Conservation (phyloP, 108 stramenopile genomes). For the Poteriospumella lacustris region DNA sequence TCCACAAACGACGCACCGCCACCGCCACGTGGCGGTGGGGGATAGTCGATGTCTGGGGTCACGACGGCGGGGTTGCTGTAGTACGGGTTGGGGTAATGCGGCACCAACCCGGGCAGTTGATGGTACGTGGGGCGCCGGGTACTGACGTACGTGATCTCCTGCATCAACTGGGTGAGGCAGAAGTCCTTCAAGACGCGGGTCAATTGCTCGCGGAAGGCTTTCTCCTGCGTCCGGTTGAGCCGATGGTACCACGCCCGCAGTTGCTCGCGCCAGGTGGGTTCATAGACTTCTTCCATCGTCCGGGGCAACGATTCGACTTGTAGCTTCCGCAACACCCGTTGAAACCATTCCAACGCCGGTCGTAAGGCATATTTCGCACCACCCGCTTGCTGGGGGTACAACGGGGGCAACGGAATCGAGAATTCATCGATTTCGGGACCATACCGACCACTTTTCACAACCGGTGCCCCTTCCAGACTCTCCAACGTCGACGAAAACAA, state of each 20-base stretch:
- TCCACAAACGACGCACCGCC: not conserved
- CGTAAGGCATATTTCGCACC: not conserved
- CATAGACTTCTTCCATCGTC: not conserved
- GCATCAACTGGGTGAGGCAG: not conserved
- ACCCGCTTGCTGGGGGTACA: slow-evolving; percentile 16
- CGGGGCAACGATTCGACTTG: not conserved
- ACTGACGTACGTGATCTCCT: not conserved
- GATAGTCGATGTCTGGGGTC: not conserved
- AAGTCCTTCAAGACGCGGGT: not conserved
- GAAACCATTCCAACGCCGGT: not conserved
- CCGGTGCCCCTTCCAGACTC: too few species aligned
- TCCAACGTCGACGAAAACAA: too few species aligned
- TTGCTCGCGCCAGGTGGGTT: not conserved
- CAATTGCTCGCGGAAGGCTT: not conserved
- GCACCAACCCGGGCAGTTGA: not conserved
- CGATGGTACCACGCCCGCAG: not conserved
- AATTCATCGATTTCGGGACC: not conserved
- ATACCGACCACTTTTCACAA: not conserved
- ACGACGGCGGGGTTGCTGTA: not conserved
- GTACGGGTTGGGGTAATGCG: slow-evolving; percentile 19
- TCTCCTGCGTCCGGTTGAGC: not conserved
- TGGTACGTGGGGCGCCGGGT: not conserved
- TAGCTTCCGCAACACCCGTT: not conserved
- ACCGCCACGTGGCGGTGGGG: not conserved
- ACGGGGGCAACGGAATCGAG: slow-evolving; percentile 10